Conservation (phyloP, 2,329 filamentous ascomycete genomes). For the Calonectria montana region DNA sequence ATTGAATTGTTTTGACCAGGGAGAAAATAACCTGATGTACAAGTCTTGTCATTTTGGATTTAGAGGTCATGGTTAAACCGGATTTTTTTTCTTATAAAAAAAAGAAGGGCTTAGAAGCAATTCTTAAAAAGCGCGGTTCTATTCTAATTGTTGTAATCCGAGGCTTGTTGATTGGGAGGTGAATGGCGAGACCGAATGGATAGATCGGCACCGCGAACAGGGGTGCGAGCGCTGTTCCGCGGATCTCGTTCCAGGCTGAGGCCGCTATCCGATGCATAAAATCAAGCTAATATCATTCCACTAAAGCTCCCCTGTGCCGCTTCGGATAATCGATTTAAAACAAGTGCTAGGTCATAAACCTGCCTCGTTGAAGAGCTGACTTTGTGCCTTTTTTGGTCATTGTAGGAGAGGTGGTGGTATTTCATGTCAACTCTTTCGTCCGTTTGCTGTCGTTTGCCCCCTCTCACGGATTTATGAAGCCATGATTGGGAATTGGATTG, state of each 20-base stretch:
- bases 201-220: constrained; percentile 13
- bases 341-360: too few relatives aligned
- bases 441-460: too few relatives aligned
- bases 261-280: not conserved
- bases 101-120: not conserved
- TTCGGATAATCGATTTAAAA: not conserved
- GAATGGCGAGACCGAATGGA: not conserved
- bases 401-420: not conserved
- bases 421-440: not conserved
- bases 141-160: not conserved
- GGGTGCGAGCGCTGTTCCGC: not conserved
- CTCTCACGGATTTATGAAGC: too few relatives aligned
- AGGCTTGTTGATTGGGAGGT: not conserved
- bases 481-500: not conserved
- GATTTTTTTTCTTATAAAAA: not conserved
- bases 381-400: not conserved
- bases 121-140: not conserved
- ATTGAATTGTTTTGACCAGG: not conserved
- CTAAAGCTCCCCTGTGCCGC: not conserved
- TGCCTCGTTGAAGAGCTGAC: not conserved
- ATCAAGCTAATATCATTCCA: not conserved
- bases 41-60: not conserved
- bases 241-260: not conserved
- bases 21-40: not conserved
- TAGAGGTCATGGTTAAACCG: not conserved